Evolutionary conservation across 2,329 filamentous ascomycete genomes (phyloP), one percentile per base, ranked within the genome.

Genomic region (Hypoxylon sp.): DNA sequence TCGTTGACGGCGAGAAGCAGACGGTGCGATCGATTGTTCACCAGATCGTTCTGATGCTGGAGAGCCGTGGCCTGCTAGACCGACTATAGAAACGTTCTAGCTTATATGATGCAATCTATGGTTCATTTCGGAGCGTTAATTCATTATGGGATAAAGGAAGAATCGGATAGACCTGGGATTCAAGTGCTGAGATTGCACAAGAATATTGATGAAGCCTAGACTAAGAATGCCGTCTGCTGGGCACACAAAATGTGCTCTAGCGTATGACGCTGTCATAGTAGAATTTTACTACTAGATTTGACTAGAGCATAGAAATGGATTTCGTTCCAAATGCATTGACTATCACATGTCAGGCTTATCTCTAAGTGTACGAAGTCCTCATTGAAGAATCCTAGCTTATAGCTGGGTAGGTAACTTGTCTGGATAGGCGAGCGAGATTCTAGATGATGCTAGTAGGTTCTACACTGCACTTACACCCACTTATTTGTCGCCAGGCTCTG

Each of bases 11-110:
- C 47, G 87, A 89, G 75, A 94, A 88, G 82, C 91, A 90, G 74
- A 89, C 85, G 61, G 92, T 97, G 36, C 83, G 94, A 68, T 94
- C 89, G 53, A 93, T 93, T 57, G 94, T 99, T 43, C 94, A 99
- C 78, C 90, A 97, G 82, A 97, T 99, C 67, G 83, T 99, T 59
- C 80, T 99, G 67, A 75, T 97, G 76, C 79, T 99, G 52, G 94
- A 99, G 83, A 89, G 87, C 71, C 81, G 89, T 67, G 94, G 94
- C 38, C 83, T 96, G 67, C 78, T 99, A 67, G 93, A 97, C 78
- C 83, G 78, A 53, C 68, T 83, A 53, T 84, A 75, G 71, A 55
- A 16, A 12, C 19, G 35, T 26, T 26, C 11, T 11, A 31, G 23
- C 21, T 45, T 36, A 13, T 48, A 40, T 3, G 30, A 20, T 50